Evolutionary conservation across 176 grass and related monocot genomes (phyloP).

Genomic region (Zea luxurians): DNA sequence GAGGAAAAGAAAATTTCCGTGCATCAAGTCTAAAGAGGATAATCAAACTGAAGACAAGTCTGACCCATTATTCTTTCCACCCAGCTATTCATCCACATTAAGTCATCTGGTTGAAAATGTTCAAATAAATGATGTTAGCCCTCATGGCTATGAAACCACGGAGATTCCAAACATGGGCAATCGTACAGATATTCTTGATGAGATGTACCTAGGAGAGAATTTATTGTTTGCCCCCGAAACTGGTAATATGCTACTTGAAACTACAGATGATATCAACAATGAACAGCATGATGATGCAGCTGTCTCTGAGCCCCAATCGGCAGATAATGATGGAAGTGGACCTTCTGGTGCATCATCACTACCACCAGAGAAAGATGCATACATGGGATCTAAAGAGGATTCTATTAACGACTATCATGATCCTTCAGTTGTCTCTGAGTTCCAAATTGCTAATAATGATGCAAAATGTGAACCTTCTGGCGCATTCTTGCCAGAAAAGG

Average conservation of each 20-base stretch:
- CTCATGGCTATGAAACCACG: constrained; percentile 28
- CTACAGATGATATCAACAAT: constrained; percentile 34
- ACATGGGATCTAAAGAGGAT: constrained; percentile 20
- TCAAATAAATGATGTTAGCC: constrained; percentile 23
- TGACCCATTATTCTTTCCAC: constrained; percentile 32
- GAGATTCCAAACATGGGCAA: constrained; percentile 11
- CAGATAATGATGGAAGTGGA: constrained; percentile 28
- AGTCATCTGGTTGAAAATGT: constrained; percentile 32
- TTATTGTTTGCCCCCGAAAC: constrained; percentile 32
- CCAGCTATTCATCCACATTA: constrained; percentile 30
- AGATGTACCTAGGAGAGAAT: constrained; percentile 38
- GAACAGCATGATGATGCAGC: constrained; percentile 10
- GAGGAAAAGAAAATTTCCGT: constrained; percentile 31
- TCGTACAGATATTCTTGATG: constrained; percentile 12
- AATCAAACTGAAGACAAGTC: constrained; percentile 26
- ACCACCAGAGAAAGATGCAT: constrained; percentile 29
- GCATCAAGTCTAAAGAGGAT: constrained; percentile 24
- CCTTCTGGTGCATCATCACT: constrained; percentile 30
- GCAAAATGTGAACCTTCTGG: constrained; percentile 6
- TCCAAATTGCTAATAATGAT: constrained; percentile 19
- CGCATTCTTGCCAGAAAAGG: constrained; percentile 8
- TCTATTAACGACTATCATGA: not conserved
- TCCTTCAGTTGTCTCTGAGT: not conserved
- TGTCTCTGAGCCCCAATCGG: constrained; percentile 31
- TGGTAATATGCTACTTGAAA: constrained; percentile 43